phyloP scores from a whole-genome alignment of 2,329 filamentous ascomycete genomes.

The Sclerotiophoma versabilis region DNA sequence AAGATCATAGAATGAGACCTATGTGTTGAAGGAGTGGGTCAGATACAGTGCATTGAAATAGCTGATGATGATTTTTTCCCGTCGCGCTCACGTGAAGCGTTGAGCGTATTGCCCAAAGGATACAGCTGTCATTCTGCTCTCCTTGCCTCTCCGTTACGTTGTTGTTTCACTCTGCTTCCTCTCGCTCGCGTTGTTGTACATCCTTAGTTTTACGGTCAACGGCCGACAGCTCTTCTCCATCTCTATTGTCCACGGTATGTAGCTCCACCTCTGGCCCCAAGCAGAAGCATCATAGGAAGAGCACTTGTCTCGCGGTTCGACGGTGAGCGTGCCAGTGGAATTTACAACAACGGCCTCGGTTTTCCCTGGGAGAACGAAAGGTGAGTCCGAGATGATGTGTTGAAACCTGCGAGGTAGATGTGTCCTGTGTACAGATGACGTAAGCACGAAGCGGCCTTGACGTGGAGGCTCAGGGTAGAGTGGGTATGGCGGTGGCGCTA shows the following conservation, averaged over 20 bases:
- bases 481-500: conserved; percentile 27
- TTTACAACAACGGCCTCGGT: conserved; percentile 24
- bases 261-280: conserved; percentile 33
- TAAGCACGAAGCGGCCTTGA: conserved; percentile 27
- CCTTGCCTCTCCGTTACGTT: too few relatives aligned
- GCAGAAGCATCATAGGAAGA: conserved; percentile 14
- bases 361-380: too few relatives aligned
- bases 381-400: background rate
- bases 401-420: conserved; percentile 31
- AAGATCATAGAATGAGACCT: too few relatives aligned
- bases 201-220: conserved; percentile 20
- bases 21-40: too few relatives aligned
- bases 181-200: too few relatives aligned
- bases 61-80: too few relatives aligned
- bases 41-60: too few relatives aligned
- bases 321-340: conserved; percentile 22
- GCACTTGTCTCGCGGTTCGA: conserved; percentile 15
- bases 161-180: too few relatives aligned
- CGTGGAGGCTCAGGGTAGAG: conserved; percentile 37
- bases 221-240: conserved; percentile 32
- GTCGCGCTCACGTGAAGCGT: too few relatives aligned
- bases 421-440: conserved; percentile 12
- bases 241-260: conserved; percentile 39
- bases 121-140: too few relatives aligned
- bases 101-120: too few relatives aligned